Evolutionary conservation across 208 protist species (phyloP).

Genomic region (Naegleria lovaniensis): DNA sequence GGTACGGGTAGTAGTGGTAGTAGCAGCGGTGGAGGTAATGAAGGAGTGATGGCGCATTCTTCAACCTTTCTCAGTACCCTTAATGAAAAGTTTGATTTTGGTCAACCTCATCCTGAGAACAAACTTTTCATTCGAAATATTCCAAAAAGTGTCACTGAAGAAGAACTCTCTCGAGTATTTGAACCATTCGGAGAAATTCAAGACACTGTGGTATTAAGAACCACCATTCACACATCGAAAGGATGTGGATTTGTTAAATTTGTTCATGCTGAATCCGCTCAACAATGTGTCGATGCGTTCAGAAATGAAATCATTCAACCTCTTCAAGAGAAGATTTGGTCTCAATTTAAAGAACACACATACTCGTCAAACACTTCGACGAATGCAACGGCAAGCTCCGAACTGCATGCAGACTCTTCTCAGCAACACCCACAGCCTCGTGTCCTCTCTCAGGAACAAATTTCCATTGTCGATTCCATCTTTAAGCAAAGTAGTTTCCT

Average conservation of each 20-base stretch:
- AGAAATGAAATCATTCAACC: not conserved
- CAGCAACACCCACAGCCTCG: not conserved
- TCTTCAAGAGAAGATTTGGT: not conserved
- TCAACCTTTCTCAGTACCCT: not conserved
- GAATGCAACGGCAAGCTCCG: not conserved
- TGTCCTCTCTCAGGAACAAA: too few species aligned
- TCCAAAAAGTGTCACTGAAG: not conserved
- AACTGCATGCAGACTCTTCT: not conserved
- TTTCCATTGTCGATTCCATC: not conserved
- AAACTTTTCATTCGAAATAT: not conserved
- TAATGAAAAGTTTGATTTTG: not conserved
- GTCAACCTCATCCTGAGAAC: not conserved
- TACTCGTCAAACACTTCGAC: not conserved
- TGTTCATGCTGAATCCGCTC: not conserved
- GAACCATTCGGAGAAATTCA: not conserved
- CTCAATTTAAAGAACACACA: too few species aligned
- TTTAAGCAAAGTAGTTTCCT: not conserved
- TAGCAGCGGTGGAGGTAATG: too few species aligned
- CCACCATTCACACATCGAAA: not conserved
- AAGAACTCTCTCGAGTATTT: not conserved
- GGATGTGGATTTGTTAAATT: not conserved
- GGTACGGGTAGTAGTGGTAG: too few species aligned
- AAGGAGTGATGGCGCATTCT: not conserved
- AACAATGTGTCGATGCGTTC: not conserved
- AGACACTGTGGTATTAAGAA: not conserved